These are phyloP conservation scores for Neonectria magnoliae DNA, from an alignment of 2,329 filamentous ascomycete species.

Conservation along the genomic window DNA sequence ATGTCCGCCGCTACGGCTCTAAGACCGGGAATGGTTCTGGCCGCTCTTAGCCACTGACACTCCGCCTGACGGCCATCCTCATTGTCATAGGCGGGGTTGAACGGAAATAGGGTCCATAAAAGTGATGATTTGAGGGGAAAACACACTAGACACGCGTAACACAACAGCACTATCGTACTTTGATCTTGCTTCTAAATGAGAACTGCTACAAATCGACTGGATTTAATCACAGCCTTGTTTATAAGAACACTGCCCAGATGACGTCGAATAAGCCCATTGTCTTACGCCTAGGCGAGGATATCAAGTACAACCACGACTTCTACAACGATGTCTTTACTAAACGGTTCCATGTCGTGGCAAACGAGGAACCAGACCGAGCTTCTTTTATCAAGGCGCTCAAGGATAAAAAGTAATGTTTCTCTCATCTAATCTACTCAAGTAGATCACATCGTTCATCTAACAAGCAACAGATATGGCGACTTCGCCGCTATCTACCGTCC, in stretches of 20 bases:
- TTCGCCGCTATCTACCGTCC: constrained; percentile 61
- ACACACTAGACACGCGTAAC: not conserved
- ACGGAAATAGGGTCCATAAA: not conserved
- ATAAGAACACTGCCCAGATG: constrained; percentile 4
- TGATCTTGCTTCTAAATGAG: no score
- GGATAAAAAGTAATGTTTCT: constrained; percentile 40
- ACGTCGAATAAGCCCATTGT: constrained; percentile 28
- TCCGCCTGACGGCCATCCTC: not conserved
- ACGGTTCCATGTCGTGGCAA: constrained; percentile 53
- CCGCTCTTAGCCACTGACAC: not conserved
- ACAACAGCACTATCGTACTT: not conserved
- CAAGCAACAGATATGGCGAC: constrained; percentile 29
- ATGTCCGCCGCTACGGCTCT: constrained; percentile 3
- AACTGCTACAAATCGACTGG: no score
- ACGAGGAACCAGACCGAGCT: constrained; percentile 48
- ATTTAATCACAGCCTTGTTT: not conserved
- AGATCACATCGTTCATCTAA: not conserved
- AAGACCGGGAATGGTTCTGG: not conserved
- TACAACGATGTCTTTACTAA: constrained; percentile 51
- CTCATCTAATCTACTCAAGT: not conserved
- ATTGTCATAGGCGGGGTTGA: not conserved
- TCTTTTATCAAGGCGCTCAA: constrained; percentile 54
- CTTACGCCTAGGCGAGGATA: constrained; percentile 53
- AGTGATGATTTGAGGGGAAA: not conserved
- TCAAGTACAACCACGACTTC: constrained; percentile 58